Evolutionary conservation across 495 filamentous ascomycete species (phyloP), one percentile per base, ranked within the genome.

Genomic region (Oleoguttula mirabilis): DNA sequence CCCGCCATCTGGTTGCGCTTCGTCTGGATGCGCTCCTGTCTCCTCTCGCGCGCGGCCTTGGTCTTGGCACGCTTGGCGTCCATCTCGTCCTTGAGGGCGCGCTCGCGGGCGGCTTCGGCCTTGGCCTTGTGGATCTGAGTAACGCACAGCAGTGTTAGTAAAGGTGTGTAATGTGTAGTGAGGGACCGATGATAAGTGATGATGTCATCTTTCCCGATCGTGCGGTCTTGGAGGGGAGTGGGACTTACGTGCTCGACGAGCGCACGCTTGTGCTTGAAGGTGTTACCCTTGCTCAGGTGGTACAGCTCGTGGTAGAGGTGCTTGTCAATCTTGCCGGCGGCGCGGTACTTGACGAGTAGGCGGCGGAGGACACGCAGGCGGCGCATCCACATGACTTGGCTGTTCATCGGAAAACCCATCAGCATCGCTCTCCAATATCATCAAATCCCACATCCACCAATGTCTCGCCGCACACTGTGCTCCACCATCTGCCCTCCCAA

Each of bases 271-370:
- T 99, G 90, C 86, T 99, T 99, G 82, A 99, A 99, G 65, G 90
- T 88, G 79, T 99, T 99, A 93, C 90, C 90, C 87, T 99, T 99
- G 80, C 80, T 83, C 59, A 93, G 71, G 68, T 94, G 88, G 76
- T 99, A 99, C 52, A 99, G 86, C 73, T 94, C 84, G 76, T 99
- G 90, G 78, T 99, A 99, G 39, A 99, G 87, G 75, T 99, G 92
- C 79, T 99, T 99, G 75, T 99, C 90, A 69, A 99, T 99, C 82
- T 99, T 99, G 69, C 90, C 90, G 61, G 80, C 79, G 65, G 87
- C 88, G 70, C 90, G 90, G 76, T 99, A 99, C 73, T 95, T 94
- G 74, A 94, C 88, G 55, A 99, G 77, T 34, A 99, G 82, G 66
- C 90, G 88, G 60, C 90, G 88, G 70, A 99, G 87, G 57, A 96